Evolutionary conservation across 345 rosid species (phyloP).

Genomic region (Salix caprea): DNA sequence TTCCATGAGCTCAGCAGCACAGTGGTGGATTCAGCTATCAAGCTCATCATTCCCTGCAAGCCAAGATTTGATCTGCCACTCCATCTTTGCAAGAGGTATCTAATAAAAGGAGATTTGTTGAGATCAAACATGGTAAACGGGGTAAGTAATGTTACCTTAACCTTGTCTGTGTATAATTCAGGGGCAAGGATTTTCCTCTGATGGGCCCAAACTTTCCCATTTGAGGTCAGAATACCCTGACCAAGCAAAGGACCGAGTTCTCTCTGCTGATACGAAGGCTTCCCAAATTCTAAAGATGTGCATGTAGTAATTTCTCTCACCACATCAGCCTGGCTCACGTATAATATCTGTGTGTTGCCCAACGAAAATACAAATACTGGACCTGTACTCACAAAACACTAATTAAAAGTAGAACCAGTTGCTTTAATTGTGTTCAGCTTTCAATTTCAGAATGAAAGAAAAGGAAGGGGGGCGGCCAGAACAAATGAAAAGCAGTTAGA

Average conservation of each 20-base stretch:
- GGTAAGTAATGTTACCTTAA: slow-evolving; percentile 26
- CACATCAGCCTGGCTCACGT: slow-evolving; percentile 31
- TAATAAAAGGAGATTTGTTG: no score
- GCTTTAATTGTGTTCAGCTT: no score
- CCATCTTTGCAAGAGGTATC: no score
- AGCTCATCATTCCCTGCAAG: slow-evolving; percentile 32
- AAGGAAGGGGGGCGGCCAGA: no score
- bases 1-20: slow-evolving; percentile 35
- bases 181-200: slow-evolving; percentile 52
- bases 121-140: neutral
- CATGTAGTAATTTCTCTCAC: slow-evolving; percentile 40
- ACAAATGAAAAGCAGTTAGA: neutral
- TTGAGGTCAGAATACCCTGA: slow-evolving; percentile 49
- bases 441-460: no score
- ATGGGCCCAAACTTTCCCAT: slow-evolving; percentile 42
- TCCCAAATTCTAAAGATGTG: slow-evolving; percentile 43
- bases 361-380: slow-evolving; percentile 32
- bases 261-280: slow-evolving; percentile 41
- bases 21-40: slow-evolving; percentile 30
- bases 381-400: slow-evolving; percentile 20
- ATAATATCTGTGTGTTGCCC: slow-evolving; percentile 35
- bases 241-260: slow-evolving; percentile 48
- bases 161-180: slow-evolving; percentile 41
- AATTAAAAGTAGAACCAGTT: no score
- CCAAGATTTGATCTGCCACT: no score